A percentile compares a stretch with the other conserved stretches of the same genome.
Conservation (phyloP, 192 early-diverging fungal genomes). For the Glomus cerebriforme region DNA sequence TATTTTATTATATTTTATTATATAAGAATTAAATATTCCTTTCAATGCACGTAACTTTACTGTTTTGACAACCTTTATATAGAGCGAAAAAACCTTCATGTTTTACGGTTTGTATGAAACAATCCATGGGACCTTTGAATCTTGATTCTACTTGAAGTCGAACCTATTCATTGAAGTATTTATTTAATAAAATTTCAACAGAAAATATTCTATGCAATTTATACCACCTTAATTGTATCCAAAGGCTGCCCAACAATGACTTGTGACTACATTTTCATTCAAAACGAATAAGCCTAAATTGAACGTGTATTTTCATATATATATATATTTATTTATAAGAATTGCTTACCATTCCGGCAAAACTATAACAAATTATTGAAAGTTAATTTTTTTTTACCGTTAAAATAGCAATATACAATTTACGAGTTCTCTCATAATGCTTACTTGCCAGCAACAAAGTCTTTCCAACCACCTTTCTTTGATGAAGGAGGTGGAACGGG, state of each 20-base stretch:
- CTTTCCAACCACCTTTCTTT: constrained; percentile 22
- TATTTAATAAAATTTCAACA: constrained; percentile 11
- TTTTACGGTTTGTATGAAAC: constrained; percentile 76
- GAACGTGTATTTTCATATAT: neutral
- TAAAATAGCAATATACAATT: neutral
- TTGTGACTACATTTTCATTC: constrained; percentile 36
- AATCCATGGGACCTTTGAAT: constrained; percentile 79
- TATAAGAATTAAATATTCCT: neutral
- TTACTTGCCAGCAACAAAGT: constrained; percentile 33
- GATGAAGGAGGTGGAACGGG: neutral
- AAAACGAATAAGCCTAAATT: neutral
- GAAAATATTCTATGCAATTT: constrained; percentile 26
- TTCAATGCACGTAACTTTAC: neutral
- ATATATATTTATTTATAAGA: neutral
- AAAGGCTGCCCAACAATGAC: constrained; percentile 75
- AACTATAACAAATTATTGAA: neutral
- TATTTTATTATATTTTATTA: neutral
- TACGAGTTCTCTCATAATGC: neutral
- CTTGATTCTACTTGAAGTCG: constrained; percentile 70
- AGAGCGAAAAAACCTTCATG: constrained; percentile 77
- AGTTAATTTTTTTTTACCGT: neutral
- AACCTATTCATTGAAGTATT: constrained; percentile 45
- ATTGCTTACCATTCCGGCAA: constrained; percentile 27
- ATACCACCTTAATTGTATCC: constrained; percentile 82
- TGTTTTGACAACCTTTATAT: constrained; percentile 67